Conservation (phyloP, 1,139 yeast genomes). For the Saccharomyces pastorianus region DNA sequence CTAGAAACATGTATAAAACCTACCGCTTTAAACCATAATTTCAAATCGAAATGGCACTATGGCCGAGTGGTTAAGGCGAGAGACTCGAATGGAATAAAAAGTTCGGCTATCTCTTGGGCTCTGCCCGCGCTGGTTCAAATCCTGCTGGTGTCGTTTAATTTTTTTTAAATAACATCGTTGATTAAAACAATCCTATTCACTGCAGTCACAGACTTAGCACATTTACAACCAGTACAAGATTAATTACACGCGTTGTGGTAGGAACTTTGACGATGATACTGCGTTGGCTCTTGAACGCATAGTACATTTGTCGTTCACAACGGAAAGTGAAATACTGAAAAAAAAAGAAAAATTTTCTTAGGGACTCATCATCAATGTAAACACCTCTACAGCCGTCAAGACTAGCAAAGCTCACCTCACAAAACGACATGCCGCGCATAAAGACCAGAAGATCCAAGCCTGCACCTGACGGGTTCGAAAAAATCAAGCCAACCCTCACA, state of each 20-base stretch:
- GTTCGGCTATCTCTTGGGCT: conserved; percentile 34
- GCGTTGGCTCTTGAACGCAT: background rate
- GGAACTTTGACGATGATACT: background rate
- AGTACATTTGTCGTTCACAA: background rate
- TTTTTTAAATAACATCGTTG: conserved; percentile 1
- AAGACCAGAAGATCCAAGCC: conserved; percentile 15
- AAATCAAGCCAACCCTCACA: conserved; percentile 60
- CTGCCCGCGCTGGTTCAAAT: conserved; percentile 38
- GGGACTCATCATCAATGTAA: background rate
- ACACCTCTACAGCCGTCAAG: background rate
- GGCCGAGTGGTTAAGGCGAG: conserved; percentile 38
- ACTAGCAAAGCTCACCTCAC: background rate
- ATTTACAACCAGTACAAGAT: background rate
- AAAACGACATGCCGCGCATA: conserved; percentile 14
- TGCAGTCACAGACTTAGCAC: background rate
- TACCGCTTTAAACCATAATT: background rate
- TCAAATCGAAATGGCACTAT: conserved; percentile 27
- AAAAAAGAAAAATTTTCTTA: background rate
- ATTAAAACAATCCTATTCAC: background rate
- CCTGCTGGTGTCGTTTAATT: conserved; percentile 34
- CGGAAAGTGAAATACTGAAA: background rate
- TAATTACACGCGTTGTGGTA: background rate
- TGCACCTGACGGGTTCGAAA: conserved; percentile 69
- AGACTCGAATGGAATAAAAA: conserved; percentile 29
- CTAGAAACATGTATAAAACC: too few species aligned